phyloP scores from a whole-genome alignment of 2,329 filamentous ascomycete genomes.

The Ophiostoma novo-ulmi region DNA sequence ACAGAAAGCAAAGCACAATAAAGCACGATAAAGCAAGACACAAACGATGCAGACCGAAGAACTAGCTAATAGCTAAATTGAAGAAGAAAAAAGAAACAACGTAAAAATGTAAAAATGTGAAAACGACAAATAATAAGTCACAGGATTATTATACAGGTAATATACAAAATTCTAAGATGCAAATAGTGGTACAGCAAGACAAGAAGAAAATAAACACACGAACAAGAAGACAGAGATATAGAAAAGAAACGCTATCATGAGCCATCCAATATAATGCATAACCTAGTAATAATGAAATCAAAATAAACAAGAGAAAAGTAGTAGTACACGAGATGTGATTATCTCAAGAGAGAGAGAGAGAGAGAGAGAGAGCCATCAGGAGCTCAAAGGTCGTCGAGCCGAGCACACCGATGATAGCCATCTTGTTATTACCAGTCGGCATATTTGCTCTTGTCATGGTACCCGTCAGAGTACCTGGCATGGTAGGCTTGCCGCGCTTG shows the following conservation, averaged over 20 bases:
- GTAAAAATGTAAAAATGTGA: not conserved
- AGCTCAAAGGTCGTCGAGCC: not conserved
- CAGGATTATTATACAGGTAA: not conserved
- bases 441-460: slow-evolving; percentile 3
- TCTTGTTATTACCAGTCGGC: not conserved
- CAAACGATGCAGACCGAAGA: not conserved
- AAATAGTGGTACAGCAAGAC: not conserved
- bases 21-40: not conserved
- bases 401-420: not conserved
- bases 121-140: not conserved
- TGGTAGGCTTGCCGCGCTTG: not conserved
- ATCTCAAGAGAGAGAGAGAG: not conserved
- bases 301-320: not conserved
- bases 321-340: not conserved
- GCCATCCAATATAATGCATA: not conserved
- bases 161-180: not conserved
- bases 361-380: not conserved
- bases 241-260: slow-evolving; percentile 10
- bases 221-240: not conserved
- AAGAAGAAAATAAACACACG: not conserved
- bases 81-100: not conserved
- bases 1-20: not conserved
- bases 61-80: not conserved
- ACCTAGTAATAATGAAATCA: not conserved
- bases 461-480: not conserved